These are phyloP conservation scores for Penicillium pulvis DNA, from an alignment of 495 filamentous ascomycete species.

Conservation along the genomic window DNA sequence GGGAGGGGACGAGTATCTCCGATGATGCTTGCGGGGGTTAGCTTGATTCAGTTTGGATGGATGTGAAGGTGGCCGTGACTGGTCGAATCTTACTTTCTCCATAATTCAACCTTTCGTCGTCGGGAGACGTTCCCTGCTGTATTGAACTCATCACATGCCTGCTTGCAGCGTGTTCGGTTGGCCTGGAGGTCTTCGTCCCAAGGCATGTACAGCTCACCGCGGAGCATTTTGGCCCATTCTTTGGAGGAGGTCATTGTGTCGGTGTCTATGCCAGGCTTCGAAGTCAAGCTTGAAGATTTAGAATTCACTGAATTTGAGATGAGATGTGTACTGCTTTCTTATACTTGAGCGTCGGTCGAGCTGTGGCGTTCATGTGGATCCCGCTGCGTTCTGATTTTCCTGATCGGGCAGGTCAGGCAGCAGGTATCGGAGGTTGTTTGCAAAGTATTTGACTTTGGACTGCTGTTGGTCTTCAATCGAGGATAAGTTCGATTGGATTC, in stretches of 20 bases:
- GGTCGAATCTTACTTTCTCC: conserved; percentile 60
- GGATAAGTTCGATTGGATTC: not conserved
- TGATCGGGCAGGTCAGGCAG: not conserved
- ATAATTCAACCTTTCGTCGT: conserved; percentile 62
- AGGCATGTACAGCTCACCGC: conserved; percentile 48
- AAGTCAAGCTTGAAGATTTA: not conserved
- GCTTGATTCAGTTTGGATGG: not conserved
- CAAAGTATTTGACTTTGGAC: not conserved
- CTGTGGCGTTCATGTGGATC: conserved; percentile 2
- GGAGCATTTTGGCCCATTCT: conserved; percentile 42
- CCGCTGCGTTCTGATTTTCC: not conserved
- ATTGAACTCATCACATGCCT: conserved; percentile 64
- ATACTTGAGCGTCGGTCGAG: not conserved
- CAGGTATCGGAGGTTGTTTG: not conserved
- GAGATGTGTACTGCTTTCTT: not conserved
- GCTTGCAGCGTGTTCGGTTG: conserved; percentile 58
- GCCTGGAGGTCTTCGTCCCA: conserved; percentile 54
- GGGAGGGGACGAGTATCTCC: conserved; percentile 63
- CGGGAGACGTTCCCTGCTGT: conserved; percentile 52
- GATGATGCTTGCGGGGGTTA: conserved; percentile 47
- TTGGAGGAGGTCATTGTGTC: conserved; percentile 10
- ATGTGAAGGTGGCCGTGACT: not conserved
- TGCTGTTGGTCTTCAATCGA: not conserved
- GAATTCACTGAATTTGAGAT: not conserved
- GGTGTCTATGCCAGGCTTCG: not conserved